Conservation (phyloP, 257 asterid species). For the Prunella vulgaris region DNA sequence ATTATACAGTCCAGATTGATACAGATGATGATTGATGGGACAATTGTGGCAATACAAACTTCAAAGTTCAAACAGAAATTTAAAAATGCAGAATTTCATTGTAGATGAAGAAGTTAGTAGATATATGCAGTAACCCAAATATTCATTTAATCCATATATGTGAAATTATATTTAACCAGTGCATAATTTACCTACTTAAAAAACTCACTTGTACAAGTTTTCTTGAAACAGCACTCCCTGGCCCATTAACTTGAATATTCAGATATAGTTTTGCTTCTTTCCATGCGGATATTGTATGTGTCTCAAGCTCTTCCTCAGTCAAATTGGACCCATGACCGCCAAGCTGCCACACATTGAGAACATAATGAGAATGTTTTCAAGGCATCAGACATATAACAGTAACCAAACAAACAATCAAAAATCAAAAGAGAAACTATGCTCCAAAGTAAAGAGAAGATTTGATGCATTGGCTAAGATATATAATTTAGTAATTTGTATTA, state of each 20-base stretch:
- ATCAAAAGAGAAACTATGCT: conserved; percentile 3
- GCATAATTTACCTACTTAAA: conserved; percentile 1
- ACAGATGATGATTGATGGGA: not conserved
- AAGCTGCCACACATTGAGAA: conserved; percentile 49
- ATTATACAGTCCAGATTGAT: not conserved
- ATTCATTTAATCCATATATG: no score
- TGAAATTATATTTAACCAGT: no score
- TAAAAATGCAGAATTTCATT: not conserved
- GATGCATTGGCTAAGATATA: no score
- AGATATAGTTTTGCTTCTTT: conserved; percentile 61
- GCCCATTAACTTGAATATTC: conserved; percentile 49
- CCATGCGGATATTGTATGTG: conserved; percentile 89
- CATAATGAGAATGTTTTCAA: not conserved
- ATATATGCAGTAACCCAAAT: not conserved
- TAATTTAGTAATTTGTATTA: no score
- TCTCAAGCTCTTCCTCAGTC: conserved; percentile 87
- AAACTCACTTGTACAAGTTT: conserved; percentile 76
- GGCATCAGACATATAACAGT: conserved; percentile 13
- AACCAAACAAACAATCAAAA: not conserved
- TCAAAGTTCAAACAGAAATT: not conserved
- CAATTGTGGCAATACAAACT: conserved; percentile 1
- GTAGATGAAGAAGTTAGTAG: not conserved
- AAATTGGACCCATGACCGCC: conserved; percentile 74
- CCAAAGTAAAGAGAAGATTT: not conserved
- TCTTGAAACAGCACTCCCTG: conserved; percentile 39